These are phyloP conservation scores for Mortierella sp. DNA, from an alignment of 371 early-diverging fungal species.

Conservation along the genomic window DNA sequence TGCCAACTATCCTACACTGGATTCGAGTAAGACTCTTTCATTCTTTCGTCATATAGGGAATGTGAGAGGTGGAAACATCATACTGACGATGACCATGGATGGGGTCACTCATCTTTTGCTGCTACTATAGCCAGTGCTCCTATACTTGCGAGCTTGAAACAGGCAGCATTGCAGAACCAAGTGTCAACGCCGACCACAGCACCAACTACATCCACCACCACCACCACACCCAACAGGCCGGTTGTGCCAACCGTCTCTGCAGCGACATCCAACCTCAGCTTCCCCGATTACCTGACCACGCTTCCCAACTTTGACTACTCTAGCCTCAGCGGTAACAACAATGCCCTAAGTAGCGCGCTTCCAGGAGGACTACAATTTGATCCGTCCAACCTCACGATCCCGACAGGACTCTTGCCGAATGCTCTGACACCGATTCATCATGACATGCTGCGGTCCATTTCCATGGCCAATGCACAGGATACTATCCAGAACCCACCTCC, in stretches of 20 bases:
- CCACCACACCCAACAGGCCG: too few species aligned
- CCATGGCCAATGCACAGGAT: slow-evolving; percentile 28
- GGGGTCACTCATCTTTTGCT: too few species aligned
- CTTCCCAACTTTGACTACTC: slow-evolving; percentile 21
- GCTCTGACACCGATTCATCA: slow-evolving; percentile 29
- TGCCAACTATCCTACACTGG: too few species aligned
- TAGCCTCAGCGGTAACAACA: neutral
- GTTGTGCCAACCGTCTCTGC: slow-evolving; percentile 13
- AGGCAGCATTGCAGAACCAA: neutral
- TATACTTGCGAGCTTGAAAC: too few species aligned
- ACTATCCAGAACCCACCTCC: slow-evolving; percentile 11
- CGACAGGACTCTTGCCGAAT: slow-evolving; percentile 37
- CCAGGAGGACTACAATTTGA: slow-evolving; percentile 26
- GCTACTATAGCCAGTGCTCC: too few species aligned
- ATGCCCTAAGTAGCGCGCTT: neutral
- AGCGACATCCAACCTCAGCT: slow-evolving; percentile 8
- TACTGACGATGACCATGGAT: too few species aligned
- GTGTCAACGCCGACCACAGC: slow-evolving; percentile 8
- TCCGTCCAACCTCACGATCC: slow-evolving; percentile 28
- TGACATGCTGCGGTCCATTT: slow-evolving; percentile 33
- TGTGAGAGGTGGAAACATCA: too few species aligned
- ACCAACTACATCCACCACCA: neutral
- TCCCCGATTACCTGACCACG: slow-evolving; percentile 29
- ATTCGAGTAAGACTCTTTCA: too few species aligned
- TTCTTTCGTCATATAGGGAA: too few species aligned